Conservation (phyloP, 2,329 filamentous ascomycete species). For the Colletotrichum eleusines region DNA sequence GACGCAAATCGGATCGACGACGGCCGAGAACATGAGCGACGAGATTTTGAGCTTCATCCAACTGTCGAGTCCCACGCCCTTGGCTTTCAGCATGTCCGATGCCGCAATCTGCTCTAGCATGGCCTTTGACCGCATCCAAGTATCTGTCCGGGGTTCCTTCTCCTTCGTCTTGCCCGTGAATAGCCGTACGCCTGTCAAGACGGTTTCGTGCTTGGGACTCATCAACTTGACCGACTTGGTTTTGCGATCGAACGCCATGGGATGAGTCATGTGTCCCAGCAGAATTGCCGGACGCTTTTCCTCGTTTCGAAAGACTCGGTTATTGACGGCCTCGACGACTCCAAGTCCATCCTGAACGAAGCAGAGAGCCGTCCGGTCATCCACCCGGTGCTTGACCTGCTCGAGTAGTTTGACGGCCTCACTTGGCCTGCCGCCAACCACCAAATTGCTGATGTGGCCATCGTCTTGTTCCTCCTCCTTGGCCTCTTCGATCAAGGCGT, state of each 20-base stretch:
- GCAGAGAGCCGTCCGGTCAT: slow-evolving; percentile 76
- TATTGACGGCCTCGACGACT: slow-evolving; percentile 81
- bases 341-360: slow-evolving; percentile 88
- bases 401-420: slow-evolving; percentile 68
- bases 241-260: slow-evolving; percentile 57
- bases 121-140: slow-evolving; percentile 58
- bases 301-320: slow-evolving; percentile 76
- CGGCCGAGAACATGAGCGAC: slow-evolving; percentile 78
- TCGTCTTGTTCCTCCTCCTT: slow-evolving; percentile 46
- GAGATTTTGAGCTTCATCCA: slow-evolving; percentile 83
- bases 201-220: slow-evolving; percentile 48
- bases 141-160: slow-evolving; percentile 39
- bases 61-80: slow-evolving; percentile 67
- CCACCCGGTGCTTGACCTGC: slow-evolving; percentile 74
- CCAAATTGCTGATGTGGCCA: slow-evolving; percentile 75
- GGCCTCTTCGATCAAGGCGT: slow-evolving; percentile 4
- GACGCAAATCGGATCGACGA: slow-evolving; percentile 86
- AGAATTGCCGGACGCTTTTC: slow-evolving; percentile 79
- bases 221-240: slow-evolving; percentile 55
- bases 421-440: slow-evolving; percentile 72
- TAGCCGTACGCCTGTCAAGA: slow-evolving; percentile 49
- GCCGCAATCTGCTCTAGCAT: slow-evolving; percentile 74
- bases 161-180: slow-evolving; percentile 27
- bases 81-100: slow-evolving; percentile 71
- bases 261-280: slow-evolving; percentile 70